Base-by-base conservation (phyloP, 768 basidiomycete species). In the Phanerodontia chrysosporium region DNA sequence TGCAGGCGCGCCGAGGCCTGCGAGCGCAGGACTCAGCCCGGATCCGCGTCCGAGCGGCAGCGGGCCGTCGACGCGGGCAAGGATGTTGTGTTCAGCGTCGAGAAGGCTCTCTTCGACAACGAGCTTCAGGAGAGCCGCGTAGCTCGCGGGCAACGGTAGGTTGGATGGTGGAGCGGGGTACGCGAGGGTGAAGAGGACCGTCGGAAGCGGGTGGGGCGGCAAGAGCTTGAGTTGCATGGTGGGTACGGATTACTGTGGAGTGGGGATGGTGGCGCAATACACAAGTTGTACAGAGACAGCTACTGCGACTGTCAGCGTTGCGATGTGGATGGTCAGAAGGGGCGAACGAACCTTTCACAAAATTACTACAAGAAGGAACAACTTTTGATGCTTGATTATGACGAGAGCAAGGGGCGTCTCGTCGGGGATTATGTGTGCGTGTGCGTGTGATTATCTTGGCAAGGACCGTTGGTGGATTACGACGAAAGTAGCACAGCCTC, bases 201-300 rank as follows among this genome's bases (percentile, higher is more conserved):
- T 78, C 13, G 84, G 79, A 42, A 79, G 74, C 3, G 76, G 72
- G 2, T 73, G 64, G 3, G 75, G 72, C 24, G 77, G 75, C 29
- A 75, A 53, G 59, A 89, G 80, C 67, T 78, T 78, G 67, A 89
- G 80, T 65, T 83, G 72, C 87, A 89, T 89, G 28, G 46, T 35
- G 18, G 39, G 39, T 42, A 18, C 16, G 39, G 39, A 42, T 12
- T 42, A 12, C 10, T 12, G 39, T 42, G 18, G 39, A 5, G 8
- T 18, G 39, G 6, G 16, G 6, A 18, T 8, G 10, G 39, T 18
- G 4, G 39, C 8, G 18, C 8, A 18, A 18, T 7, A 42, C 16
- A 18, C 16, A 5, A 42, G 39, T 7, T 42, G 39, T 7, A 18
- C 18, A 18, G 18, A 42, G 39, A 42, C 39, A 42, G 39, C 39